These are phyloP conservation scores for Clarireedia sp. DNA, from an alignment of 2,329 filamentous ascomycete genomes.

Conservation along the genomic window DNA sequence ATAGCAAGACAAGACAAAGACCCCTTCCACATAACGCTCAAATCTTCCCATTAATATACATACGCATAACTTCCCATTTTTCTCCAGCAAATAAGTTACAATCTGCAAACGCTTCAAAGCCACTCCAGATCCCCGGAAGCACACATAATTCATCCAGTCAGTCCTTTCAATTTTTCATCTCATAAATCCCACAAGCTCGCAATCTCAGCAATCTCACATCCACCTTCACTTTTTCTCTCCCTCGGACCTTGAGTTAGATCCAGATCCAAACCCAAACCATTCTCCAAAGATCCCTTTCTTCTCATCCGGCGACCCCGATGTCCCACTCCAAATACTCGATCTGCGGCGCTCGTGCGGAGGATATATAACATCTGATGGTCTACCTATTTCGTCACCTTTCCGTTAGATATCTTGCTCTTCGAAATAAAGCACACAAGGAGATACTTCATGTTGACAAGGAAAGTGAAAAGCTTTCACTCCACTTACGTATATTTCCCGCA, in stretches of 20 bases:
- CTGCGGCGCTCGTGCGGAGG: slow-evolving; percentile 13
- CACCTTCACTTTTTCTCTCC: neutral
- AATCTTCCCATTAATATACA: no score
- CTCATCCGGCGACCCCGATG: slow-evolving; percentile 10
- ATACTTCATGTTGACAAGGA: neutral
- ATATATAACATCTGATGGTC: slow-evolving; percentile 26
- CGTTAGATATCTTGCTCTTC: neutral
- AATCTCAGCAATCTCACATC: neutral
- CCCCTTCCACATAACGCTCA: no score
- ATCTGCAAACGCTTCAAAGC: no score
- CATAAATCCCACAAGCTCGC: neutral
- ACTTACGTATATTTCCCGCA: slow-evolving; percentile 28
- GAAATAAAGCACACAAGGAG: neutral
- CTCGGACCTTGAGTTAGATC: neutral
- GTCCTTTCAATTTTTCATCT: neutral
- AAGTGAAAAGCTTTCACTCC: neutral
- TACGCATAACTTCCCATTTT: no score
- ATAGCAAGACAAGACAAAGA: no score
- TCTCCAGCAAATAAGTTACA: no score
- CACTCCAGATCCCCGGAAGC: no score
- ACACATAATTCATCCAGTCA: no score
- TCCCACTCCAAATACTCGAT: slow-evolving; percentile 19
- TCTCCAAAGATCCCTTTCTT: slow-evolving; percentile 9
- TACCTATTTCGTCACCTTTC: slow-evolving; percentile 15
- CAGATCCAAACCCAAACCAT: slow-evolving; percentile 1